These are phyloP conservation scores for Debaryomycetaceae sp. DNA, from an alignment of 1,139 yeast genomes.

Conservation along the genomic window DNA sequence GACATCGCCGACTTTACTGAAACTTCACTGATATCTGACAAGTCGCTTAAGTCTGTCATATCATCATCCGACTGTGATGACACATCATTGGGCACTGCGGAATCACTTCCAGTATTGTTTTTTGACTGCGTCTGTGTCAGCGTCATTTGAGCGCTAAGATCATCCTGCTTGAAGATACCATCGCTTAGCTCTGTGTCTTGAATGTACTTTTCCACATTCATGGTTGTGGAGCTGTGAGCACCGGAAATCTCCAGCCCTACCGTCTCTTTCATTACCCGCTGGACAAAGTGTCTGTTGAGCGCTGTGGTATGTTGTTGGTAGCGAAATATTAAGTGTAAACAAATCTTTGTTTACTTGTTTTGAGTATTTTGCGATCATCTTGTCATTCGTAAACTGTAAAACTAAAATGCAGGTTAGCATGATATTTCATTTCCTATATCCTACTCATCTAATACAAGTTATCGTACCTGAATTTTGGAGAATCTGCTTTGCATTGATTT, in stretches of 20 bases:
- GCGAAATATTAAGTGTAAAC: not conserved
- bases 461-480: not conserved
- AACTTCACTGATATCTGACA: not conserved
- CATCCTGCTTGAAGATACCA: conserved; percentile 6
- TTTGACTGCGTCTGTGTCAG: not conserved
- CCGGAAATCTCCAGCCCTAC: conserved; percentile 20
- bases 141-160: not conserved
- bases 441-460: not conserved
- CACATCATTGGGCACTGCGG: not conserved
- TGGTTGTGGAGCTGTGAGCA: conserved; percentile 19
- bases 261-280: conserved; percentile 2
- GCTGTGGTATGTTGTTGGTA: not conserved
- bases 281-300: no score
- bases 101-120: not conserved
- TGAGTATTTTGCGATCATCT: not conserved
- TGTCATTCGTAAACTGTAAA: not conserved
- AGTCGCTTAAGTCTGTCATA: not conserved
- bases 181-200: conserved; percentile 25
- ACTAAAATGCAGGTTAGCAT: not conserved
- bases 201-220: conserved; percentile 20
- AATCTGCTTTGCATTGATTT: not conserved
- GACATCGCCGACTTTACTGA: not conserved
- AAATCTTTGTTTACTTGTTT: not conserved
- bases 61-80: not conserved
- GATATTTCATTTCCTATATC: not conserved